These are phyloP conservation scores for Talaromyces thailandensis DNA, from an alignment of 495 filamentous ascomycete species.

Conservation along the genomic window DNA sequence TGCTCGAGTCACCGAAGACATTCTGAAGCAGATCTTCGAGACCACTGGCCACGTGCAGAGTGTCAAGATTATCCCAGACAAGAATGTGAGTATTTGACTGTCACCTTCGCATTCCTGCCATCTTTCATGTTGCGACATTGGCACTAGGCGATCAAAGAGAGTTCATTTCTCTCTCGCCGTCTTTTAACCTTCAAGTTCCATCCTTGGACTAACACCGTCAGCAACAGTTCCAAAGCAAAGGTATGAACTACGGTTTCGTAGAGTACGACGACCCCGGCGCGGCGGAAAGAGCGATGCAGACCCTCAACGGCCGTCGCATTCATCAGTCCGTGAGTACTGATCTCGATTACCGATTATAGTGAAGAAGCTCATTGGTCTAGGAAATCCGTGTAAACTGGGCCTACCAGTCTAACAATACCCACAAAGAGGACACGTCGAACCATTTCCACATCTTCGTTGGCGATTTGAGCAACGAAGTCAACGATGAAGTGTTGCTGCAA, in stretches of 20 bases:
- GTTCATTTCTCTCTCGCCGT: background rate
- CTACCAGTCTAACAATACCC: slow-evolving; percentile 90
- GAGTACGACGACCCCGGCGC: slow-evolving; percentile 97
- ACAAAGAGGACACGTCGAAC: slow-evolving; percentile 96
- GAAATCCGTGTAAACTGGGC: slow-evolving; percentile 99
- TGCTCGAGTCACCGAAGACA: slow-evolving; percentile 91
- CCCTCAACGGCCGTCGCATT: slow-evolving; percentile 87
- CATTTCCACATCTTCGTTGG: slow-evolving; percentile 99
- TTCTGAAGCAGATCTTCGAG: slow-evolving; percentile 96
- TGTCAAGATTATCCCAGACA: slow-evolving; percentile 99
- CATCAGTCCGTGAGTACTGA: slow-evolving; percentile 75
- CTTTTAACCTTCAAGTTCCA: background rate
- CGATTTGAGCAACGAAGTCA: slow-evolving; percentile 97
- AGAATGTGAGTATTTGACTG: slow-evolving; percentile 64
- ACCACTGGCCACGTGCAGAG: slow-evolving; percentile 96
- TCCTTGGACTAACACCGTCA: background rate
- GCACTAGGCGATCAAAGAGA: background rate
- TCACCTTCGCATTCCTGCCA: background rate
- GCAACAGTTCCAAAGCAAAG: slow-evolving; percentile 69
- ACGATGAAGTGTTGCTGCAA: slow-evolving; percentile 89
- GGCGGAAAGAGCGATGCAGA: slow-evolving; percentile 94
- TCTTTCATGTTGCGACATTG: background rate
- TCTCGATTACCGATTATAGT: background rate
- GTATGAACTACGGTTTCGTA: slow-evolving; percentile 98
- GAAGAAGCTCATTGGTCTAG: slow-evolving; percentile 36